phyloP scores from a whole-genome alignment of 2,329 filamentous ascomycete species.

The Aureobasidium leucospermi region DNA sequence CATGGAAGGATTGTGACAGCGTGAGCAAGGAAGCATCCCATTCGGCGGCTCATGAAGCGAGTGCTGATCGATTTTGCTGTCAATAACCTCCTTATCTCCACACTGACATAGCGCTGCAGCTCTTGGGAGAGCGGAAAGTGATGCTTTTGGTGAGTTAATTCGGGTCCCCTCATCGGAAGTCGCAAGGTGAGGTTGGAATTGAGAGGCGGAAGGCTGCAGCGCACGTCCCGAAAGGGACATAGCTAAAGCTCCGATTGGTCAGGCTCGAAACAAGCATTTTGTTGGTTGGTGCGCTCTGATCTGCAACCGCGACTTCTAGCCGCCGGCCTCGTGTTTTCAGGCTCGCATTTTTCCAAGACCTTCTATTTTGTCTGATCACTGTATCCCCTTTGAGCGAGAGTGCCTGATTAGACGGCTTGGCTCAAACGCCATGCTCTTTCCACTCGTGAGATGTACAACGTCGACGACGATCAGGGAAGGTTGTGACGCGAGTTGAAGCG shows the following conservation, averaged over 20 bases:
- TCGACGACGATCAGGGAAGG: background rate
- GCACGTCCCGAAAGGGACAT: background rate
- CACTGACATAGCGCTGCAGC: background rate
- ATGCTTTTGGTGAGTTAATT: background rate
- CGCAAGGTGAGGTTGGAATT: slow-evolving; percentile 2
- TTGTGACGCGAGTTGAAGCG: background rate
- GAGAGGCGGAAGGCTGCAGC: background rate
- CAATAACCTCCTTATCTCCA: background rate
- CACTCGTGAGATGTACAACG: background rate
- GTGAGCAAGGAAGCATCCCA: background rate
- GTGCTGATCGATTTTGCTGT: slow-evolving; percentile 1
- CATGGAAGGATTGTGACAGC: background rate
- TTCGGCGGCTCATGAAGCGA: background rate
- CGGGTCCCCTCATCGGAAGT: slow-evolving; percentile 9
- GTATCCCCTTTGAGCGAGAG: background rate
- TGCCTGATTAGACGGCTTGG: background rate
- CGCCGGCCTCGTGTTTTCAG: background rate
- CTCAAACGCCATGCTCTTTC: background rate
- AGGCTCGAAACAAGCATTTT: background rate
- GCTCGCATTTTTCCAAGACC: background rate
- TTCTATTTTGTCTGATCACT: background rate
- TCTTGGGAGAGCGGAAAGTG: background rate
- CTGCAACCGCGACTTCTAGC: background rate
- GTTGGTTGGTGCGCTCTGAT: background rate
- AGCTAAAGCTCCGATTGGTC: background rate